Evolutionary conservation across 345 rosid species (phyloP).

Genomic region (Acer negundo): DNA sequence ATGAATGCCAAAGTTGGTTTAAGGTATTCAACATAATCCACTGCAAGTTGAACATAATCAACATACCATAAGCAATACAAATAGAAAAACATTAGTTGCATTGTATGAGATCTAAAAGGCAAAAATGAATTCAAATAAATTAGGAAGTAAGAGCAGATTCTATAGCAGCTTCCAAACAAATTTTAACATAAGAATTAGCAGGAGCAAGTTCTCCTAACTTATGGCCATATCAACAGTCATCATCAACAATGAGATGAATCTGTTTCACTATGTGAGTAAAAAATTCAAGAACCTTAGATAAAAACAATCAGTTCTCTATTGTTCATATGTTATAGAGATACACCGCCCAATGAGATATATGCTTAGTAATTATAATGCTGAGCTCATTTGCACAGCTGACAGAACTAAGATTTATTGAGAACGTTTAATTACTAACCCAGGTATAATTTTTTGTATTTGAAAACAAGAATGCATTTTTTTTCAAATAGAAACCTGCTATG

Average conservation of each 20-base stretch:
- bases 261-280: not conserved
- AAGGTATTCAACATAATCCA: too few species aligned
- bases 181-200: not conserved
- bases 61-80: not conserved
- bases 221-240: not conserved
- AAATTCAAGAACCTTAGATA: constrained; percentile 1
- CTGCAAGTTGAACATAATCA: not conserved
- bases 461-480: not conserved
- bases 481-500: too few species aligned
- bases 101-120: not conserved
- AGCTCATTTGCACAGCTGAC: not conserved
- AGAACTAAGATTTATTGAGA: not conserved
- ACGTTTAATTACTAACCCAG: too few species aligned
- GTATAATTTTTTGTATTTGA: not conserved
- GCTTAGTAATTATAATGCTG: not conserved
- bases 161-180: not conserved
- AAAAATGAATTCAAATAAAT: not conserved
- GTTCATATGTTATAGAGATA: not conserved
- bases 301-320: not conserved
- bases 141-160: not conserved
- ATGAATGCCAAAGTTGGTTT: not conserved
- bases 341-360: not conserved
- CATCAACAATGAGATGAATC: not conserved
- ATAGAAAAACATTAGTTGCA: not conserved
- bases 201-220: not conserved